These are phyloP conservation scores for Saccharata proteae DNA, from an alignment of 2,329 filamentous ascomycete genomes.

Conservation along the genomic window DNA sequence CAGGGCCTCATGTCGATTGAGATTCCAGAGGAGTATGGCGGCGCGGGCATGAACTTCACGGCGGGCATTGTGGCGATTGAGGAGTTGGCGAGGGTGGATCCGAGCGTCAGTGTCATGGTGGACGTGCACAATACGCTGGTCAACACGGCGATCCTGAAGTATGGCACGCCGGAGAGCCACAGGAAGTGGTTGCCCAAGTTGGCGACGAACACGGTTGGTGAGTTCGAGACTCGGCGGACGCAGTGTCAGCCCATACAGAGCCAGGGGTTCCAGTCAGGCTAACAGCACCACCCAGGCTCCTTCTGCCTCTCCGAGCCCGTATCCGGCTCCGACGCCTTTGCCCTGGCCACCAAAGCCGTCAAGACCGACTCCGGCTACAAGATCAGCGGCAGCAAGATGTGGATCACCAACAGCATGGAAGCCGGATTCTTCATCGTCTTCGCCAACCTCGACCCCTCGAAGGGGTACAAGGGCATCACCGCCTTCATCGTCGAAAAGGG, in stretches of 20 bases:
- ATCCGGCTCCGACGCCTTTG: conserved; percentile 92
- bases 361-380: conserved; percentile 75
- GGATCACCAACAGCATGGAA: conserved; percentile 97
- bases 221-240: too few species aligned
- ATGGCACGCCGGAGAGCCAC: conserved; percentile 64
- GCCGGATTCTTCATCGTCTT: conserved; percentile 95
- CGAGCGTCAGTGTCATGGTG: conserved; percentile 85
- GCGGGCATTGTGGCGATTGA: conserved; percentile 92
- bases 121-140: conserved; percentile 98
- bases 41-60: conserved; percentile 98
- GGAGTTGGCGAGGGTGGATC: conserved; percentile 86
- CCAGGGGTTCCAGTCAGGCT: too few species aligned
- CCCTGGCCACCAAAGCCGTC: conserved; percentile 78
- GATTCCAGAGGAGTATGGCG: conserved; percentile 93
- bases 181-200: conserved; percentile 81
- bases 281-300: conserved; percentile 43
- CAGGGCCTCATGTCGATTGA: conserved; percentile 96
- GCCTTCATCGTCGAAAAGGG: conserved; percentile 92
- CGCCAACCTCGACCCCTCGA: conserved; percentile 82
- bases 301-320: conserved; percentile 90
- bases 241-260: too few species aligned
- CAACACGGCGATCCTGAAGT: conserved; percentile 85
- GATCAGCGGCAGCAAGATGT: conserved; percentile 94
- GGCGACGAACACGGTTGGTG: conserved; percentile 72
- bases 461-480: conserved; percentile 94